Evolutionary conservation across 1,284 basidiomycete genomes (phyloP).

Genomic region (Acaromyces ingoldii): DNA sequence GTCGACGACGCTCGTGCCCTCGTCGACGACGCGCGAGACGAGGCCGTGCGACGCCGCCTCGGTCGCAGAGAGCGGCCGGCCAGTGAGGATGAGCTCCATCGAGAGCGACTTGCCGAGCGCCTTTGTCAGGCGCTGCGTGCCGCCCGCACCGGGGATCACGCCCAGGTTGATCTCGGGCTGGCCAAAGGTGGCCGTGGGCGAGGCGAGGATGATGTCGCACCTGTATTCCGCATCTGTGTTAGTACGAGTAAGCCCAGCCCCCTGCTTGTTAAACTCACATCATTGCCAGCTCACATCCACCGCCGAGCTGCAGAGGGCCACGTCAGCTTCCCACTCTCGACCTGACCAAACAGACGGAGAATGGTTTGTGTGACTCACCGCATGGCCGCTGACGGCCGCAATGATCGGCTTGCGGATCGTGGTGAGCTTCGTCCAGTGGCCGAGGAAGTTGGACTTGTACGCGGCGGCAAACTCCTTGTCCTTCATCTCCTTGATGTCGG

Average conservation of each 20-base stretch:
- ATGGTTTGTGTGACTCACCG: constrained; percentile 61
- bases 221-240: too few relatives aligned
- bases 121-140: constrained; percentile 74
- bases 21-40: constrained; percentile 69
- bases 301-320: constrained; percentile 65
- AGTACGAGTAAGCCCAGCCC: constrained; percentile 12
- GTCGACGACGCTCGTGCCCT: constrained; percentile 69
- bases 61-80: constrained; percentile 64
- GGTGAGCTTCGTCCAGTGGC: constrained; percentile 75
- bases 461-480: constrained; percentile 81
- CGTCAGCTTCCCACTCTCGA: not conserved
- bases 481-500: constrained; percentile 90
- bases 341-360: not conserved
- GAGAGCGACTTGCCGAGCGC: constrained; percentile 87
- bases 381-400: constrained; percentile 91
- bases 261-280: constrained; percentile 60
- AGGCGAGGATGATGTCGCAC: constrained; percentile 91
- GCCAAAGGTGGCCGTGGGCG: constrained; percentile 85
- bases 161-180: constrained; percentile 98
- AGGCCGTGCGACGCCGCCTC: constrained; percentile 84
- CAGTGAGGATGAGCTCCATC: constrained; percentile 93
- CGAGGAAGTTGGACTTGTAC: constrained; percentile 82
- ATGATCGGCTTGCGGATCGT: constrained; percentile 85
- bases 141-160: constrained; percentile 85
- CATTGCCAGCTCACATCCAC: constrained; percentile 91